Evolutionary conservation across 495 filamentous ascomycete genomes (phyloP).

Genomic region (Amphirosellinia nigrospora): DNA sequence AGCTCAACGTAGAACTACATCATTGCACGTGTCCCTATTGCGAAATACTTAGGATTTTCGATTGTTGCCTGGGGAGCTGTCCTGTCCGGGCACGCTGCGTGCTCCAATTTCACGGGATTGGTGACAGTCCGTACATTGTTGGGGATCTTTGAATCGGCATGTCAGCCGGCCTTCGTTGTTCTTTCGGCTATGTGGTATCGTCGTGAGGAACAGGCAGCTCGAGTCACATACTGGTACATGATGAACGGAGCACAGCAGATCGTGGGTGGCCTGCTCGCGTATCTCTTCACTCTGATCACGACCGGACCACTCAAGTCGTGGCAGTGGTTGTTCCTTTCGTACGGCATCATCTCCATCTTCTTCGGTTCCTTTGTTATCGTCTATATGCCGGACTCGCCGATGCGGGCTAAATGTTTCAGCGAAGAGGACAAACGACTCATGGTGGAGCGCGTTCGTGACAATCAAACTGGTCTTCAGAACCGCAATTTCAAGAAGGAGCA

Average conservation of each 20-base stretch:
- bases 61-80: slow-evolving; percentile 65
- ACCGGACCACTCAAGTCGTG: slow-evolving; percentile 54
- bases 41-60: slow-evolving; percentile 65
- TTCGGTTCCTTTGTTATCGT: slow-evolving; percentile 65
- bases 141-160: slow-evolving; percentile 72
- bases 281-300: slow-evolving; percentile 60
- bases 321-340: slow-evolving; percentile 60
- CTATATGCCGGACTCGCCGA: slow-evolving; percentile 68
- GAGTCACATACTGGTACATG: slow-evolving; percentile 76
- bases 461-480: slow-evolving; percentile 72
- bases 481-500: slow-evolving; percentile 57
- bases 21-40: slow-evolving; percentile 57
- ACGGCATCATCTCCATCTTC: slow-evolving; percentile 59
- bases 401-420: slow-evolving; percentile 64
- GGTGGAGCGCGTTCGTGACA: slow-evolving; percentile 62
- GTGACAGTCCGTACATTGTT: slow-evolving; percentile 65
- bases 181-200: slow-evolving; percentile 77
- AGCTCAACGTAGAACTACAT: slow-evolving; percentile 51
- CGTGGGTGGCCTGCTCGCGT: slow-evolving; percentile 62
- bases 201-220: slow-evolving; percentile 67
- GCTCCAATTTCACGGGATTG: slow-evolving; percentile 62
- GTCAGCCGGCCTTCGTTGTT: slow-evolving; percentile 65
- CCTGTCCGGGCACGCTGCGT: slow-evolving; percentile 65
- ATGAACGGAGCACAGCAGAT: slow-evolving; percentile 67
- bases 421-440: slow-evolving; percentile 63